Evolutionary conservation across 371 early-diverging fungal genomes (phyloP), one percentile per base, ranked within the genome.

Genomic region (Mucor piriformis): DNA sequence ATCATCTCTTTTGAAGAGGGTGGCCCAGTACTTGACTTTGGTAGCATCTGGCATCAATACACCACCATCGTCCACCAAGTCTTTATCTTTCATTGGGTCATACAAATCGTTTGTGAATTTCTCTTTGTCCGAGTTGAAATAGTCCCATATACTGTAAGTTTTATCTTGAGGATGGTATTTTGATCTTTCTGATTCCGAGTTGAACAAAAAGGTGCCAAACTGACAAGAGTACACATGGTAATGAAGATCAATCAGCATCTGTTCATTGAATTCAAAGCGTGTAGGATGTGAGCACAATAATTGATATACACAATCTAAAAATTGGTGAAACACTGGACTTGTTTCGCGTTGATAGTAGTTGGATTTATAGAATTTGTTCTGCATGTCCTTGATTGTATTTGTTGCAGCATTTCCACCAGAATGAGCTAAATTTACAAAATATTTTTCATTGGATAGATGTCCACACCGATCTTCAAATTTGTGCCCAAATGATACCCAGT

Each of bases 401-500:
- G 86, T 82, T 1, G 82, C 83, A 3, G 82, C 75, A 54, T 81
- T 81, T 34, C 82, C 76, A 33, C 73, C 75, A 0, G 82, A 76
- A 23, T 81, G 67, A 0, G 80, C 71, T 11, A 72, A 63, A 46
- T 77, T 74, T 34, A 83, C 82, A 76, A 92, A 91, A 48, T 84
- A 81, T 54, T 85, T 85, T 51, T 86, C 84, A n/a, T 90, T 91
- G 15, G 91, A 88, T 8, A 93, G 74, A 66, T 94, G 95, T 2
- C 96, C 98, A 61, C 93, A 90, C 16, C 97, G 86, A 74, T 94
- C 93, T 27, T 88, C 79, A 71, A 97, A 97, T 67, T 98, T 96
- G 79, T 93, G 93, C 25, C 97, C 97, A 82, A 96, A 96, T 3
- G 95, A 89, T 24, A 93, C 83, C 96, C 96, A 98, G 54, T 97